Evolutionary conservation across 108 stramenopile genomes (phyloP), one percentile per base, ranked within the genome.

Genomic region (Bacterosira constricta): DNA sequence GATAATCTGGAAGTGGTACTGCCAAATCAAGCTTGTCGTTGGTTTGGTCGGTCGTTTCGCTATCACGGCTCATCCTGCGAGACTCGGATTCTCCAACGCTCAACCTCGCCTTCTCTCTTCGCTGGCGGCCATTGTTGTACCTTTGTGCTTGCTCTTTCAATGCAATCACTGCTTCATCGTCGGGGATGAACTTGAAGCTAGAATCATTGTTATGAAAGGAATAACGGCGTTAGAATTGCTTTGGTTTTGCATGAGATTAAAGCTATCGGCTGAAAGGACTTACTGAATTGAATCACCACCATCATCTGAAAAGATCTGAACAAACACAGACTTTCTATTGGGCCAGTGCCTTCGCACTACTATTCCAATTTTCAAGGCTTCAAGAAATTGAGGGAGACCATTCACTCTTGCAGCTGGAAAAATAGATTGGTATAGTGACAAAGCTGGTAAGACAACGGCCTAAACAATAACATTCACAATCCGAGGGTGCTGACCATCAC

Each of bases 261-360:
- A 42, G 2, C n/a, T n/a, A 29, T 37, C 20, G 34, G 26, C 21
- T 29, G 6, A n/a, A 26, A 1, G 21, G 11, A 47, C 65, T 53
- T 42, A 74, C 54, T 82, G 70, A 66, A 96, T 91, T 10, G 90
- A 92, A 58, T 93, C 92, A 20, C 94, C 94, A 20, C 89, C 90
- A 65, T 96, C 85, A 38, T 69, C 73, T 0, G 86, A 88, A 49
- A 52, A 89, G 17, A 96, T 69, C 65, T 80, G 85, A 56, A 90
- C 81, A 60, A 88, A 96, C 10, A 83, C 75, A 17, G 90, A 78
- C 23, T 85, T 80, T 37, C 80, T 71, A 21, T 70, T 75, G 17
- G 92, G 82, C 55, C 88, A 86, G 73, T 96, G 95, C 6, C 89
- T 75, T 15, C 92, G 75, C 20, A 96, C 78, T 32, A 96, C 91